phyloP scores from a whole-genome alignment of 768 basidiomycete genomes.

The Clitopilus passeckerianus region DNA sequence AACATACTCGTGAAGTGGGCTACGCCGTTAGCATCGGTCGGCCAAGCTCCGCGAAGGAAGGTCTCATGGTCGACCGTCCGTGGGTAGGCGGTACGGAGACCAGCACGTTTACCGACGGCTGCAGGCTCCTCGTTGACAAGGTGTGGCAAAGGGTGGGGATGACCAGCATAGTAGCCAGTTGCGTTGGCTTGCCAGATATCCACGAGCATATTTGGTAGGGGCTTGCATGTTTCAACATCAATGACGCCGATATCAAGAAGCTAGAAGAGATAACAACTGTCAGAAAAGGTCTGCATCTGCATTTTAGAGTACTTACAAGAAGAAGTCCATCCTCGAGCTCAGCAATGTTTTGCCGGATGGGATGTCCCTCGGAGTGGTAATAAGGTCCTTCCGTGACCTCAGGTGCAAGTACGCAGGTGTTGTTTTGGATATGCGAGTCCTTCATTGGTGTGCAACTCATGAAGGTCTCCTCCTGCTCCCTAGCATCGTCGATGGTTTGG shows the following conservation, averaged over 20 bases:
- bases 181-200: conserved; percentile 59
- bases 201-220: conserved; percentile 50
- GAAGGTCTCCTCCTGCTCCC: conserved; percentile 23
- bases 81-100: conserved; percentile 39
- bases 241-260: conserved; percentile 54
- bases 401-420: conserved; percentile 49
- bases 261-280: conserved; percentile 14
- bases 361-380: conserved; percentile 44
- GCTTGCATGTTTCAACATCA: conserved; percentile 52
- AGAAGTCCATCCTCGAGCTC: conserved; percentile 47
- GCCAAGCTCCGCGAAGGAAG: conserved; percentile 50
- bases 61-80: conserved; percentile 37
- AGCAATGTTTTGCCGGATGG: conserved; percentile 49
- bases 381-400: conserved; percentile 54
- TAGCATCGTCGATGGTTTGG: conserved; percentile 10
- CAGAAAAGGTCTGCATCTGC: not conserved
- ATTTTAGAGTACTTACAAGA: conserved; percentile 30
- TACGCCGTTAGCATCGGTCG: conserved; percentile 47
- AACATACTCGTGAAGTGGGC: conserved; percentile 47
- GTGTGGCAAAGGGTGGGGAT: conserved; percentile 40
- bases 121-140: conserved; percentile 39
- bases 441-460: conserved; percentile 43
- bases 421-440: conserved; percentile 46
- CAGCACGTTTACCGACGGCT: conserved; percentile 38
- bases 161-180: conserved; percentile 50